These are phyloP conservation scores for Lactarius indigo DNA, from an alignment of 768 basidiomycete species.

Conservation along the genomic window DNA sequence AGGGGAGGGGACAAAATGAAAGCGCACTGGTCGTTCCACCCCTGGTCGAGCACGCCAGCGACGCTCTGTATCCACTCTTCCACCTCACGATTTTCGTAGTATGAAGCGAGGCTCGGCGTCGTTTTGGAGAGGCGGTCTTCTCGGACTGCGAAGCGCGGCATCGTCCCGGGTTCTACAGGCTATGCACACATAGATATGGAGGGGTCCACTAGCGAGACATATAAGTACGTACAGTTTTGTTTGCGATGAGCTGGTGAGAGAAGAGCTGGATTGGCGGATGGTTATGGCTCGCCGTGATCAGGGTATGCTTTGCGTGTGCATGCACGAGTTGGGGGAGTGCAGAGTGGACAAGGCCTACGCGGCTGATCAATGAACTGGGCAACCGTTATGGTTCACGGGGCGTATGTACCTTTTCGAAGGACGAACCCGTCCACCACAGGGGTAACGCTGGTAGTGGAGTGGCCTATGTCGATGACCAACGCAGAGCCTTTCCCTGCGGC, in stretches of 20 bases:
- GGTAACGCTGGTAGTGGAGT: conserved; percentile 84
- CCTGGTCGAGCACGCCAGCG: conserved; percentile 79
- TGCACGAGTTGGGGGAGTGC: conserved; percentile 76
- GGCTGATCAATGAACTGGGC: background rate
- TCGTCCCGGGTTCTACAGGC: conserved; percentile 68
- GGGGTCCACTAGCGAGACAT: conserved; percentile 16
- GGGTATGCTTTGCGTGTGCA: conserved; percentile 68
- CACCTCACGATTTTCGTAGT: conserved; percentile 78
- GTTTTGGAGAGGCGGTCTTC: conserved; percentile 70
- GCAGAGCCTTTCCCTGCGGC: conserved; percentile 98
- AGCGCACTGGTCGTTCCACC: conserved; percentile 85
- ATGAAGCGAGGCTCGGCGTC: conserved; percentile 76
- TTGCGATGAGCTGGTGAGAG: conserved; percentile 89
- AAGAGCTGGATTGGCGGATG: conserved; percentile 64
- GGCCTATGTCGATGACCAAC: conserved; percentile 90
- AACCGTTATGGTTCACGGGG: background rate
- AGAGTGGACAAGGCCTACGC: conserved; percentile 71
- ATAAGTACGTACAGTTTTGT: conserved; percentile 50
- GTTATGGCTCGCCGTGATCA: conserved; percentile 45
- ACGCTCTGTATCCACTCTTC: conserved; percentile 94
- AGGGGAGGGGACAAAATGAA: background rate
- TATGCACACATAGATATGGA: conserved; percentile 30
- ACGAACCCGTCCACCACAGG: conserved; percentile 98
- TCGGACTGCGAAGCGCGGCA: conserved; percentile 66
- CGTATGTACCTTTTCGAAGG: conserved; percentile 77